These are phyloP conservation scores for Durio zibethinus DNA, from an alignment of 345 rosid species.

Conservation along the genomic window DNA sequence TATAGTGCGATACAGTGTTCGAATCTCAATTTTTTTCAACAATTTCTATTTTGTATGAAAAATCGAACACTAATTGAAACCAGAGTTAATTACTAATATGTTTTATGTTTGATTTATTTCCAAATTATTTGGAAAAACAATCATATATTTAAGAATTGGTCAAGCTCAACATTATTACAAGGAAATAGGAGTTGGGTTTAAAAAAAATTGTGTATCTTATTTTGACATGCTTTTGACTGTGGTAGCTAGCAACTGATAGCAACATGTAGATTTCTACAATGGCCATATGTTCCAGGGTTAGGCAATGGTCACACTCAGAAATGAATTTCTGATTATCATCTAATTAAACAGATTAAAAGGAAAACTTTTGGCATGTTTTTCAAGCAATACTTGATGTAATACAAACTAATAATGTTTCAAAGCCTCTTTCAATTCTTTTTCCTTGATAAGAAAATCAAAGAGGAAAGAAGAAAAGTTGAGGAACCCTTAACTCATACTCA, in stretches of 20 bases:
- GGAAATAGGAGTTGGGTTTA: background rate
- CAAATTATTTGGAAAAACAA: background rate
- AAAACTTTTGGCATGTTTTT: background rate
- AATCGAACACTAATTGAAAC: too few relatives aligned
- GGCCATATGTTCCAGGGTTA: background rate
- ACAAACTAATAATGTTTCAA: background rate
- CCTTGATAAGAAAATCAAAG: background rate
- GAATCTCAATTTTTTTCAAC: too few relatives aligned
- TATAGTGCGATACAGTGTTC: too few relatives aligned
- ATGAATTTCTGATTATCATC: background rate
- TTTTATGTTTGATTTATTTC: background rate
- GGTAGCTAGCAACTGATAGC: background rate
- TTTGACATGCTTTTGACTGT: background rate
- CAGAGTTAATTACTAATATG: too few relatives aligned
- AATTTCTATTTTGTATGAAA: too few relatives aligned
- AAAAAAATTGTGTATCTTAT: background rate
- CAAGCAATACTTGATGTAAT: background rate
- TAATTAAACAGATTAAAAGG: background rate
- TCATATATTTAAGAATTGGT: background rate
- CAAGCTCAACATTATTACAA: background rate
- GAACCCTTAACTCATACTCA: background rate
- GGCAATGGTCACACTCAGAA: background rate
- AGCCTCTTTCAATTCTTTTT: background rate
- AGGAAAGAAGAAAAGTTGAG: background rate
- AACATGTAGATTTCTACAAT: background rate